Percentiles rank a stretch among this genome's conserved stretches.
phyloP scores from a whole-genome alignment of 768 basidiomycete genomes.

The Lactarius deliciosus region DNA sequence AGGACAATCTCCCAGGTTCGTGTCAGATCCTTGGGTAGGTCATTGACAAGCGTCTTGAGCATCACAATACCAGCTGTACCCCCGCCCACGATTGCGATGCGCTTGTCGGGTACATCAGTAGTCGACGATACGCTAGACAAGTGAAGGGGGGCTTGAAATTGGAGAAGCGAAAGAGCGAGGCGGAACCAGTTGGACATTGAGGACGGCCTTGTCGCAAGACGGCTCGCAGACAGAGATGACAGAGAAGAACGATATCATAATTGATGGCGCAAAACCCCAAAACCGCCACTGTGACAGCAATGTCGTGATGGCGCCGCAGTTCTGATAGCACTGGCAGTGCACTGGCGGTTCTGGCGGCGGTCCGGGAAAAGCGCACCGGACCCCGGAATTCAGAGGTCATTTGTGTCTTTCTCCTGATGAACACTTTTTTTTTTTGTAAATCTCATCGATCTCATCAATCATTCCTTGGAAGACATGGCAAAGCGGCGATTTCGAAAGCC shows the following conservation, averaged over 20 bases:
- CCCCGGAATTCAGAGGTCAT: too few species aligned
- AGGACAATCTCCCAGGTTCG: constrained; percentile 48
- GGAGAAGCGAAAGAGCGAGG: constrained; percentile 27
- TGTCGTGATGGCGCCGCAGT: too few species aligned
- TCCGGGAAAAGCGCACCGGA: too few species aligned
- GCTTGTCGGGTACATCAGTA: too few species aligned
- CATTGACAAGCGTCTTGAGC: constrained; percentile 48
- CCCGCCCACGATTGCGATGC: too few species aligned
- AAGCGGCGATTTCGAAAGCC: background rate
- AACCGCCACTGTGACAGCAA: constrained; percentile 23
- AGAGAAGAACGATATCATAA: too few species aligned
- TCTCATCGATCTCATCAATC: background rate
- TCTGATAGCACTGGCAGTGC: too few species aligned
- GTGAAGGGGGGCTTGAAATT: too few species aligned
- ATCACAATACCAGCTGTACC: constrained; percentile 54
- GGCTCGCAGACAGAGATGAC: background rate
- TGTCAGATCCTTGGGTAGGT: constrained; percentile 45
- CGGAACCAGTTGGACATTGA: constrained; percentile 20
- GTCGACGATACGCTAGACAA: too few species aligned
- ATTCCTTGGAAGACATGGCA: background rate
- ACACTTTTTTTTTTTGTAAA: background rate
- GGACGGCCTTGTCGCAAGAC: background rate
- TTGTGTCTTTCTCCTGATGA: too few species aligned
- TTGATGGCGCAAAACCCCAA: too few species aligned
- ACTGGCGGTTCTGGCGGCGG: too few species aligned